phyloP scores from a whole-genome alignment of 495 filamentous ascomycete genomes.

The Podospora sp. region DNA sequence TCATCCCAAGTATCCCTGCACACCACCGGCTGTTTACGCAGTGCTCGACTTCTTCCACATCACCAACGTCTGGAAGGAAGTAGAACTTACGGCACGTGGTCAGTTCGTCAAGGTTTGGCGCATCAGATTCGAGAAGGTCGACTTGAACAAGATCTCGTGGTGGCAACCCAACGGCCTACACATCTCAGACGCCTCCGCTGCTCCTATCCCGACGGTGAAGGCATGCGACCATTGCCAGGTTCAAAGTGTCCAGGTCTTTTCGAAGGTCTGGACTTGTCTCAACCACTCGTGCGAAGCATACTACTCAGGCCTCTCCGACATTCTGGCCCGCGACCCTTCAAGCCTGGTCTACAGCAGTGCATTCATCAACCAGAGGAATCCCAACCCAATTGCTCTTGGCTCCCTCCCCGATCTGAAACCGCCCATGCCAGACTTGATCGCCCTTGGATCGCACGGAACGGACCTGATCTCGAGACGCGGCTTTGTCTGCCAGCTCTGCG shows the following conservation, averaged over 20 bases:
- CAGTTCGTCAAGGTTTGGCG: slow-evolving; percentile 51
- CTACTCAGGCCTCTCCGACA: slow-evolving; percentile 48
- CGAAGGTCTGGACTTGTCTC: slow-evolving; percentile 71
- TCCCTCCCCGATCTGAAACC: not conserved
- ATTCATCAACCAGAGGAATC: slow-evolving; percentile 58
- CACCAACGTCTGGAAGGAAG: slow-evolving; percentile 74
- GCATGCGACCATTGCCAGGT: slow-evolving; percentile 33
- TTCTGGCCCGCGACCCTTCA: slow-evolving; percentile 1
- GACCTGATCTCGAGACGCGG: slow-evolving; percentile 50
- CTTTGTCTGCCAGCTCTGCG: slow-evolving; percentile 73
- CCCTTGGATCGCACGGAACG: slow-evolving; percentile 31
- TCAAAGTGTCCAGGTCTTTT: slow-evolving; percentile 43
- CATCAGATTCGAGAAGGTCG: slow-evolving; percentile 72
- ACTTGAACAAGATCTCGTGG: slow-evolving; percentile 65
- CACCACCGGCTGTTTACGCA: slow-evolving; percentile 65
- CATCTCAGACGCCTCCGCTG: not conserved
- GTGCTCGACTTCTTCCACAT: slow-evolving; percentile 76
- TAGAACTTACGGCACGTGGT: slow-evolving; percentile 22
- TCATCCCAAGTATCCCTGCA: slow-evolving; percentile 47
- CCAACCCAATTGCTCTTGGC: slow-evolving; percentile 34
- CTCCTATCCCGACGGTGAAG: slow-evolving; percentile 9
- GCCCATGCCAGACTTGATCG: not conserved
- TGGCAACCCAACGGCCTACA: slow-evolving; percentile 46
- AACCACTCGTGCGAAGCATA: slow-evolving; percentile 57
- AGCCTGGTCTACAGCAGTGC: slow-evolving; percentile 56